Evolutionary conservation across 495 filamentous ascomycete species (phyloP), one percentile per base, ranked within the genome.

Genomic region (Penicillium cosmopolitanum): DNA sequence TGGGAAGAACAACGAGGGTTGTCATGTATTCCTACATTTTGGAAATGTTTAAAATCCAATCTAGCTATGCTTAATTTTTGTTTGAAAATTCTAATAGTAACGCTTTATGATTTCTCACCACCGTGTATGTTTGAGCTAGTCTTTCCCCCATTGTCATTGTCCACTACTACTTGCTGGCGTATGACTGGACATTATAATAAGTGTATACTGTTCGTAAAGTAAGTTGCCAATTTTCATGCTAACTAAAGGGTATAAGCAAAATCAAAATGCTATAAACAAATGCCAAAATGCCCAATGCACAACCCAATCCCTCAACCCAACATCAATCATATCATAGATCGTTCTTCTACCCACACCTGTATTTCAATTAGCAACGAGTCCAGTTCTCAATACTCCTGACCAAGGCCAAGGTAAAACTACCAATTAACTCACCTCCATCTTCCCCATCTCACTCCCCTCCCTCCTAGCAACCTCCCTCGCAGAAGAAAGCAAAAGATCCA

Each of bases 371-470:
- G 58, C 59, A 50, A 50, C 56, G 5, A 38, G 36, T 38, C 15
- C 12, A 38, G 15, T 13, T n/a, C 36, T 12, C 36, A 13, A 38
- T 31, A 31, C 28, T 3, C 28, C 4, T 8, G 28, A 2, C 8
- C 0, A 31, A 36, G 48, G 18, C 16, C 28, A 19, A 53, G 35
- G 58, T 16, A 19, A 2, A 25, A 44, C 65, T 50, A n/a, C 25
- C 0, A 50, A 33, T 0, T 46, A 52, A 78, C 90, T 80, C 72
- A 98, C 92, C 85, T 98, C 95, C 83, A 98, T 87, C 84, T 97
- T 98, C 33, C 92, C 93, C 80, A 93, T 89, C 59, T 96, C 93
- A 46, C 80, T 77, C 56, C 86, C 83, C 65, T 94, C 90, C 70
- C 85, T 85, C 76, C 80, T 82, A 31, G 91, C 96, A 56, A 76